Base-by-base conservation (phyloP, 2,329 filamentous ascomycete species). In the Fusarium citri region DNA sequence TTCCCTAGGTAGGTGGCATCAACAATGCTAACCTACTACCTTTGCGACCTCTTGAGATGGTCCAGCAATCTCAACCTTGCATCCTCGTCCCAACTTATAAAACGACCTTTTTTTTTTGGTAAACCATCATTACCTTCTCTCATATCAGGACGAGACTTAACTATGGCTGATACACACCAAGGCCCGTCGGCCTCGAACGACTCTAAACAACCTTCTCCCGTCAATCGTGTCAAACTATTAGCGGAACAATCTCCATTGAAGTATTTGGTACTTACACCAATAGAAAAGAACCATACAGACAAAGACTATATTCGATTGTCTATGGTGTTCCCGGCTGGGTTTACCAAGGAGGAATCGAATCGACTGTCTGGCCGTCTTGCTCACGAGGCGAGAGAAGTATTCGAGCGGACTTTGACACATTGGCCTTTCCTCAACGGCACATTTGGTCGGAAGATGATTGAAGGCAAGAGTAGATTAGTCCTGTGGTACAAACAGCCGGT, bases 341-440 rank as follows among this genome's bases (percentile, higher is more conserved):
- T 23, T 16, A 43, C 41, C 22, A 16, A 10, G 14, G 41, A 23
- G 14, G 22, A 22, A 23, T 16, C 20, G 12, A 9, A 15, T 9
- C 14, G 15, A 8, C n/a, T 37, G 41, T 11, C 22, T 25, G 9
- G 22, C 22, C 20, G 20, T 23, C 15, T 23, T 15, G 49, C 55
- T 8, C 12, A 16, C 12, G 28, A 42, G 2, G 15, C 22, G 41
- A 43, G 15, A n/a, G 41, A 43, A 43, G 55, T 64, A 3, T 60
- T 72, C n/a, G 42, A 20, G 28, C 40, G 46, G 26, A 59, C 66
- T 8, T 18, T 72, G 3, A 9, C 55, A 23, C 55, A 55, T 43
- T 74, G 68, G 68, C 64, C 66, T 5, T 69, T 71, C 20, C 64
- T 74, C 1, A 43, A 30, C 15, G 72, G 72, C 6, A 8, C 15